Conservation (phyloP, 805 yeast genomes). For the Spathaspora arborariae region DNA sequence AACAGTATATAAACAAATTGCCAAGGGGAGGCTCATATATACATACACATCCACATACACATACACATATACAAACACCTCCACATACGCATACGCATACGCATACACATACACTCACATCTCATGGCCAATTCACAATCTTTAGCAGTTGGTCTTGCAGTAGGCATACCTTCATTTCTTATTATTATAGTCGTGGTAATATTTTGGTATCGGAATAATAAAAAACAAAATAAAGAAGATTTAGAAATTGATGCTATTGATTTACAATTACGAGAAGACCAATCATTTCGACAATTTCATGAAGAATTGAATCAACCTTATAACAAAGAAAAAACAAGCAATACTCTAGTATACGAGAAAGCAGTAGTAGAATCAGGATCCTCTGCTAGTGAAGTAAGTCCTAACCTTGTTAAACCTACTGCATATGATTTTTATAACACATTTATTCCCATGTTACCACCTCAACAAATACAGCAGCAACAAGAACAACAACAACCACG, state of each 20-base stretch:
- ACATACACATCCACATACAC: too few species aligned
- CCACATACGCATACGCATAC: too few species aligned
- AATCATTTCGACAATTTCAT: slow-evolving; percentile 31
- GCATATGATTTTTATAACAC: slow-evolving; percentile 42
- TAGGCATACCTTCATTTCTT: slow-evolving; percentile 36
- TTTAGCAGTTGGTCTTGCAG: slow-evolving; percentile 39
- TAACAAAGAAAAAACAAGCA: background rate
- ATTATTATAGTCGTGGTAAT: slow-evolving; percentile 19
- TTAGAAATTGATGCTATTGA: slow-evolving; percentile 23
- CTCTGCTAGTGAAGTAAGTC: slow-evolving; percentile 3
- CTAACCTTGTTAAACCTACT: background rate
- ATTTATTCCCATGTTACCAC: slow-evolving; percentile 36
- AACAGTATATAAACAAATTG: too few species aligned
- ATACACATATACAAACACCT: too few species aligned
- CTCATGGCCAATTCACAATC: slow-evolving; percentile 16
- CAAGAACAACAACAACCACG: background rate
- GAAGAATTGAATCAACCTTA: slow-evolving; percentile 30
- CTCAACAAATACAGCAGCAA: slow-evolving; percentile 1
- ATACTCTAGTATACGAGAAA: background rate
- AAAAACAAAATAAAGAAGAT: slow-evolving; percentile 32
- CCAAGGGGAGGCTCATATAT: too few species aligned
- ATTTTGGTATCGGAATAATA: slow-evolving; percentile 29
- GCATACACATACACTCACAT: background rate
- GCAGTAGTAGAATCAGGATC: slow-evolving; percentile 6
- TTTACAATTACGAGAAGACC: slow-evolving; percentile 34